These are phyloP conservation scores for Hyaloperonospora brassicae DNA, from an alignment of 352 stramenopile species.

Conservation along the genomic window DNA sequence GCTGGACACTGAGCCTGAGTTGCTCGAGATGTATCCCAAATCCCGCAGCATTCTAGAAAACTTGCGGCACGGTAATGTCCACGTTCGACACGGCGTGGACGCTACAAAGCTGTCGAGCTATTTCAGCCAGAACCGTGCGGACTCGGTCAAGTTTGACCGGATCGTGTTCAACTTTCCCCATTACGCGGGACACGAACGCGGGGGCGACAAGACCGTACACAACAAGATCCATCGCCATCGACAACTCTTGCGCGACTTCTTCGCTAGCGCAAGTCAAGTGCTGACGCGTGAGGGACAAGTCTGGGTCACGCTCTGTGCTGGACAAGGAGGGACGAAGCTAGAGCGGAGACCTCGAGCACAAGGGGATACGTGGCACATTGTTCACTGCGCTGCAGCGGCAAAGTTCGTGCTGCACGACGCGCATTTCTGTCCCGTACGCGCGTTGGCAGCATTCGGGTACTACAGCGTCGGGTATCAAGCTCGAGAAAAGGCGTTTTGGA, in stretches of 20 bases:
- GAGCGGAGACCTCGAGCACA: slow-evolving; percentile 49
- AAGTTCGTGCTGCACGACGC: slow-evolving; percentile 52
- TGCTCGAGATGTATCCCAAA: slow-evolving; percentile 70
- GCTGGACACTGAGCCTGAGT: slow-evolving; percentile 54
- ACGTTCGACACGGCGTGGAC: slow-evolving; percentile 64
- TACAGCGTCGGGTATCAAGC: slow-evolving; percentile 76
- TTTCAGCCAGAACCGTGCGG: slow-evolving; percentile 6
- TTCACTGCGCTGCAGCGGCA: slow-evolving; percentile 47
- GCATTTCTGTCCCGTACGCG: slow-evolving; percentile 55
- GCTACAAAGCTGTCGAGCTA: slow-evolving; percentile 55
- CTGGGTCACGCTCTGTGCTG: slow-evolving; percentile 75
- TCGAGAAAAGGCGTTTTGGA: slow-evolving; percentile 67
- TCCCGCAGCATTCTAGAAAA: slow-evolving; percentile 44
- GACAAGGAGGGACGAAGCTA: slow-evolving; percentile 68
- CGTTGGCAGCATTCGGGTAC: slow-evolving; percentile 57
- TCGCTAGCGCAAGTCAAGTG: slow-evolving; percentile 49
- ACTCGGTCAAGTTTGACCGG: slow-evolving; percentile 35
- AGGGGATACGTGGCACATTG: slow-evolving; percentile 79
- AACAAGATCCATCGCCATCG: slow-evolving; percentile 83
- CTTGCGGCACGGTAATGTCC: slow-evolving; percentile 37
- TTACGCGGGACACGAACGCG: slow-evolving; percentile 59
- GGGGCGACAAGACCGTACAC: slow-evolving; percentile 40
- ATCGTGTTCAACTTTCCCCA: slow-evolving; percentile 87
- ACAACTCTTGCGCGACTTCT: slow-evolving; percentile 71
- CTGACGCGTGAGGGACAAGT: slow-evolving; percentile 50